Base-by-base conservation (phyloP, 768 basidiomycete species). In the Mycena galericulata region DNA sequence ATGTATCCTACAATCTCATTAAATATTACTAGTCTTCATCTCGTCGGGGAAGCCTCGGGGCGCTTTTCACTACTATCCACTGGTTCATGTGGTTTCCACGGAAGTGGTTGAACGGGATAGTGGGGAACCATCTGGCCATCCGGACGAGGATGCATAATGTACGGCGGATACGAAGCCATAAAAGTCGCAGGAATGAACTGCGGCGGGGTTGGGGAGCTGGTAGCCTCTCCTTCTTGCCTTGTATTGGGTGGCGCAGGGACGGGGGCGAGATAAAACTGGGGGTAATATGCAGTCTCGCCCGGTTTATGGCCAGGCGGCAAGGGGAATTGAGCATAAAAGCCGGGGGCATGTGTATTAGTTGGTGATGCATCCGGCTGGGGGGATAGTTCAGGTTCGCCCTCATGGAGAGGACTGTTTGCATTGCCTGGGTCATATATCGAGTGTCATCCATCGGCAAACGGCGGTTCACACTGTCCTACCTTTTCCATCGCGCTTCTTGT, bases 401-500 rank as follows among this genome's bases (percentile, higher is more conserved):
- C 53, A 2, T 40, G 38, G 3, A 53, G 30, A 4, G 65, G 51
- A 9, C 55, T 51, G 32, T 34, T 59, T 14, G 3, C 24, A 51
- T 38, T 60, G 54, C 67, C 53, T 67, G 45, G 15, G 43, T 40
- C 24, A 45, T 11, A 38, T 57, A 26, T 58, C 36, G 17, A 49
- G 30, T 49, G 30, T 60, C 29, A 65, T 66, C 29, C 20, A 18
- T 26, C 41, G 6, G 9, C 34, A 36, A n/a, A n/a, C n/a, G 11
- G 18, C 55, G 34, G 46, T 14, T 36, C 12, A 38, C 17, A 22
- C 59, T 49, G 22, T 38, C 27, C 26, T 36, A 88, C 87, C 82
- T 81, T 85, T 87, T 83, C 85, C 85, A 85, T 88, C 85, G 82
- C 87, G 87, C 85, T 88, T 89, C 85, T 87, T 89, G 86, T 89